Percentiles rank a stretch among this genome's conserved stretches.
Conservation (phyloP, 2,329 filamentous ascomycete species). For the Monilinia laxa region DNA sequence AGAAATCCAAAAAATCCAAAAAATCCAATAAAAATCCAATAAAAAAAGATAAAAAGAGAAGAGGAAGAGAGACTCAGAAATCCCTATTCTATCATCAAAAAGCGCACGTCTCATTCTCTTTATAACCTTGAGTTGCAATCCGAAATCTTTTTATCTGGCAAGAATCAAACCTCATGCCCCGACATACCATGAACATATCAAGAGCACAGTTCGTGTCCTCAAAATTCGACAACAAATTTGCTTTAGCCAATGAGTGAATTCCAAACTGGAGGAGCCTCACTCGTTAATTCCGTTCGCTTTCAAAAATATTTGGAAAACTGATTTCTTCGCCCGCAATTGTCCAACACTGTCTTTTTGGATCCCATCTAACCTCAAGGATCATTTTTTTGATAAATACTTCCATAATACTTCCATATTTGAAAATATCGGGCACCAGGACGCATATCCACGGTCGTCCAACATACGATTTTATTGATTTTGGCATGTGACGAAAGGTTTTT, state of each 20-base stretch:
- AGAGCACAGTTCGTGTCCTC: neutral
- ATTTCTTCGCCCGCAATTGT: neutral
- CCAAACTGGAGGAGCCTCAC: neutral
- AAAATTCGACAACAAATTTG: neutral
- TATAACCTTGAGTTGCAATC: too few relatives aligned
- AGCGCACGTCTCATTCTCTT: neutral
- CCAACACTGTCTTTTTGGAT: neutral
- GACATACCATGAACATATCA: neutral
- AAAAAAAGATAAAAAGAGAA: too few relatives aligned
- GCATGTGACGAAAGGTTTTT: too few relatives aligned
- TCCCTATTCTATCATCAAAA: neutral
- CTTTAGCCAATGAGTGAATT: neutral
- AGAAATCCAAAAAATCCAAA: too few relatives aligned
- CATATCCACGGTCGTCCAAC: neutral
- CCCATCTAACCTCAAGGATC: neutral
- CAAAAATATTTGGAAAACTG: neutral
- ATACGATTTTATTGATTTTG: neutral
- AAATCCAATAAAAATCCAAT: too few relatives aligned
- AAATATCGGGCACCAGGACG: neutral
- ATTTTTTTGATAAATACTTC: neutral
- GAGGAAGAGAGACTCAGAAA: too few relatives aligned
- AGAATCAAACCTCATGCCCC: neutral
- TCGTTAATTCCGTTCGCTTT: neutral
- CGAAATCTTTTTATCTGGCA: too few relatives aligned
- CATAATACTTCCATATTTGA: neutral